A percentile compares a stretch with the other conserved stretches of the same genome.
Evolutionary conservation across 129 eudicot genomes (phyloP).

Genomic region (Helianthus annuus): HanXRQr2.0-SUNRISE NC_035443.2:184095017-184095516

Average conservation of each 20-base stretch:
- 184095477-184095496: no score
- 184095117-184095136: conserved; percentile 26
- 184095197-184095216: conserved; percentile 26
- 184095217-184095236: conserved; percentile 14
- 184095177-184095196: conserved; percentile 9
- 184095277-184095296: conserved; percentile 80
- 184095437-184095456: no score
- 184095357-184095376: background rate
- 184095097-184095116: conserved; percentile 28
- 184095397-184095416: background rate
- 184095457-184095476: no score
- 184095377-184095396: background rate
- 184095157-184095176: background rate
- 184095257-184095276: conserved; percentile 33
- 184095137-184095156: conserved; percentile 50
- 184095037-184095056: background rate
- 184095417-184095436: no score
- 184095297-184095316: conserved; percentile 64
- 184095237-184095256: conserved; percentile 34
- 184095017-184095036: conserved; percentile 8
- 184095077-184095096: conserved; percentile 77
- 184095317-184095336: conserved; percentile 38
- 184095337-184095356: background rate
- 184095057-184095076: conserved; percentile 60
- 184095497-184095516: no score